Evolutionary conservation across 106 monocot genomes (phyloP), one percentile per base, ranked within the genome.

Genomic region (Dendrobium catenatum): DNA sequence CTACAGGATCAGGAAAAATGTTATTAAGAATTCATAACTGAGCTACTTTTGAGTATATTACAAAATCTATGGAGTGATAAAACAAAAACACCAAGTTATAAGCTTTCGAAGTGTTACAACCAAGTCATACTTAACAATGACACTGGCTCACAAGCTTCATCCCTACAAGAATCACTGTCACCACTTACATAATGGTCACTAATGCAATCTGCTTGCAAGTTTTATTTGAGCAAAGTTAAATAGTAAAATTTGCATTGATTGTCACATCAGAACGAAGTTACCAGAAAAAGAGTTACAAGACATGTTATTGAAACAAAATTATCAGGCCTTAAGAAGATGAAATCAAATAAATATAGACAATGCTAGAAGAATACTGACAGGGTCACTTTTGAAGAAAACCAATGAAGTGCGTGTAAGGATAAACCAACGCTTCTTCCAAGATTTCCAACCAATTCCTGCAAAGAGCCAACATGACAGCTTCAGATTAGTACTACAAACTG

Each of bases 341-440:
- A 74, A 74, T 74, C 42, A 70, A 3, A 44, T 43, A 44, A 22
- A 74, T 18, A 13, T 20, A 74, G 43, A 74, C 13, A 74, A 19
- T 43, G 29, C 6, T 33, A 42, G 27, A 10, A 81, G 17, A 83
- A 79, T 79, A 91, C 97, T 87, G 64, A 98, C 98, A 76, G 98
- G 98, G 75, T 98, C 95, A 86, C 85, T 95, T 79, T 93, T 98
- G 89, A 98, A 98, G 86, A 98, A 98, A 80, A 98, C 98, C 75
- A 98, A 86, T 55, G 98, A 98, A 19, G 95, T 98, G 19, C 98
- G 86, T 61, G 98, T 98, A 79, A 98, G 98, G 67, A 98, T 98
- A 83, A 98, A 98, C 98, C 98, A 98, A 5, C 98, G 92, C 80
- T 93, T 98, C 82, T 95, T 98, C 98, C 98, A 98, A 79, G 95